These are phyloP conservation scores for Colletotrichum incanum DNA, from an alignment of 2,329 filamentous ascomycete genomes.

Conservation along the genomic window DNA sequence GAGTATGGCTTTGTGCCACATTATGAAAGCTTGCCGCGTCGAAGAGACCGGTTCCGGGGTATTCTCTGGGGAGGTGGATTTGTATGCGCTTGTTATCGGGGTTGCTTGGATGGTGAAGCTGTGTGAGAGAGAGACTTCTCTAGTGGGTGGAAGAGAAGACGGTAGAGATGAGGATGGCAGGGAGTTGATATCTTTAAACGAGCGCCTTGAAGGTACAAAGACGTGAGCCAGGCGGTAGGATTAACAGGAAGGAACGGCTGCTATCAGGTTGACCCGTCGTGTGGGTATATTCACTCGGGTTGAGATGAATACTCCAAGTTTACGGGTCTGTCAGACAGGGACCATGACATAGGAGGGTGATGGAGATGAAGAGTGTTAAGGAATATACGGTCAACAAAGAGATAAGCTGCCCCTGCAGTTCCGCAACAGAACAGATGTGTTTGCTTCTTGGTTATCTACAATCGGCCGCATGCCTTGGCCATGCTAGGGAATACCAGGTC, in stretches of 20 bases:
- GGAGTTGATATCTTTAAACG: too few relatives aligned
- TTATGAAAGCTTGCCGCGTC: not conserved
- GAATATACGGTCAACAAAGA: too few relatives aligned
- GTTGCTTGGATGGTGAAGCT: not conserved
- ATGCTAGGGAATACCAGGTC: not conserved
- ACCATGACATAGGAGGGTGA: not conserved
- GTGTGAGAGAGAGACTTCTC: not conserved
- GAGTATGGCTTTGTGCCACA: conserved; percentile 1
- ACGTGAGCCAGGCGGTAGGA: not conserved
- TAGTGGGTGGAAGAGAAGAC: not conserved
- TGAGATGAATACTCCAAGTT: too few relatives aligned
- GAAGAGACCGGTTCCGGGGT: too few relatives aligned
- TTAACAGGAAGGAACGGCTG: not conserved
- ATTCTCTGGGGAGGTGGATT: too few relatives aligned
- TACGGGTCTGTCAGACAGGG: not conserved
- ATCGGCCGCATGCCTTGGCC: not conserved
- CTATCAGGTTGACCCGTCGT: too few relatives aligned
- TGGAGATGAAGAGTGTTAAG: not conserved
- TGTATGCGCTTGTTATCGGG: not conserved
- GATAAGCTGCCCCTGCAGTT: not conserved
- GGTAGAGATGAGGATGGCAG: too few relatives aligned
- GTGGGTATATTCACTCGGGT: not conserved
- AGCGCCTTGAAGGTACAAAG: too few relatives aligned
- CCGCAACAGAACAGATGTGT: not conserved
- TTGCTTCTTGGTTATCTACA: not conserved